A percentile compares a stretch with the other conserved stretches of the same genome.
phyloP scores from a whole-genome alignment of 1,284 basidiomycete genomes.

The Papiliotrema fonsecae region DNA sequence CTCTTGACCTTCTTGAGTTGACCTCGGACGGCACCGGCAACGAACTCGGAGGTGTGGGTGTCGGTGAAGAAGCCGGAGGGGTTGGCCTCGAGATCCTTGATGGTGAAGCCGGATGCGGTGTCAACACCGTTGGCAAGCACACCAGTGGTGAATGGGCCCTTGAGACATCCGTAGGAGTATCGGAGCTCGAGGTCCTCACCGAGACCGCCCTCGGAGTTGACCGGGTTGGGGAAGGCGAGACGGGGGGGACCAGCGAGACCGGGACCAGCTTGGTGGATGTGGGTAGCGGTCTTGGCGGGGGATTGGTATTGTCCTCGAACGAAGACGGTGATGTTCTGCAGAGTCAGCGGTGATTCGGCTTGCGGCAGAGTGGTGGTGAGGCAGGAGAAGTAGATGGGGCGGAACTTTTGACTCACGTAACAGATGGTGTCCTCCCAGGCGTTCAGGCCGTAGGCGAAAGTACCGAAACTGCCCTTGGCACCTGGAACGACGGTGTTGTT shows the following conservation, averaged over 20 bases:
- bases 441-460: slow-evolving; percentile 43
- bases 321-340: slow-evolving; percentile 33
- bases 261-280: slow-evolving; percentile 39
- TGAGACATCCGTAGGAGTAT: slow-evolving; percentile 36
- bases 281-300: slow-evolving; percentile 43
- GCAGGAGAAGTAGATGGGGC: too few species aligned
- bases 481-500: slow-evolving; percentile 31
- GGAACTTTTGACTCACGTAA: slow-evolving; percentile 23
- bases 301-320: slow-evolving; percentile 41
- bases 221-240: slow-evolving; percentile 43
- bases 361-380: too few species aligned
- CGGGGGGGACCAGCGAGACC: slow-evolving; percentile 44
- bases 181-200: slow-evolving; percentile 22
- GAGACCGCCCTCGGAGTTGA: slow-evolving; percentile 16
- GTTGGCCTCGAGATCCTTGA: slow-evolving; percentile 37
- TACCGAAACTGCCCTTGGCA: slow-evolving; percentile 32
- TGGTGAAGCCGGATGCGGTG: slow-evolving; percentile 33
- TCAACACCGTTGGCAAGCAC: slow-evolving; percentile 36
- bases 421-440: slow-evolving; percentile 41
- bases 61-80: slow-evolving; percentile 43
- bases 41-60: slow-evolving; percentile 35
- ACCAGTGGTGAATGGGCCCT: slow-evolving; percentile 46
- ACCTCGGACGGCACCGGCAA: slow-evolving; percentile 45
- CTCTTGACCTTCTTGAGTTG: slow-evolving; percentile 23
- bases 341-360: too few species aligned